These are phyloP conservation scores for Colletotrichum sublineola DNA, from an alignment of 2,329 filamentous ascomycete genomes.

Conservation along the genomic window DNA sequence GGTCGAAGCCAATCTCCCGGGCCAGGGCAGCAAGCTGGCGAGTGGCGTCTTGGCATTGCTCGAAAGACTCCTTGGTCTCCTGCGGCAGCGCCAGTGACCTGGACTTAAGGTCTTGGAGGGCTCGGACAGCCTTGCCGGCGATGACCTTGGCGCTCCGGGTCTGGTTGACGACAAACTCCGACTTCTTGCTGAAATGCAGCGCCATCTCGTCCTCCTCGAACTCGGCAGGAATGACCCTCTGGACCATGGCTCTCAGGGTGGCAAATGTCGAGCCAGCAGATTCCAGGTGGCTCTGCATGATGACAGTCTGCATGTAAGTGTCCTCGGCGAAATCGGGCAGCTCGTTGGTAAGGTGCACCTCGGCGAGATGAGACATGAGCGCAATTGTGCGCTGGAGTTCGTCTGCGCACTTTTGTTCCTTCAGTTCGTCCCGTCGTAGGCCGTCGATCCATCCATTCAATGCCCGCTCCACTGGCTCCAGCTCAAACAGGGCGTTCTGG, in stretches of 20 bases:
- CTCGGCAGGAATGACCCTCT: conserved; percentile 69
- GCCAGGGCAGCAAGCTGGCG: conserved; percentile 76
- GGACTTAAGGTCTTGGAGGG: conserved; percentile 81
- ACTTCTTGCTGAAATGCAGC: conserved; percentile 76
- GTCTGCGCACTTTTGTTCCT: conserved; percentile 83
- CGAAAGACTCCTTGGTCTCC: conserved; percentile 77
- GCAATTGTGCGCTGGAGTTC: conserved; percentile 88
- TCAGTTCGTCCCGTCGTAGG: conserved; percentile 85
- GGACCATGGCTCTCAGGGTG: conserved; percentile 74
- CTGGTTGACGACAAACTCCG: conserved; percentile 79
- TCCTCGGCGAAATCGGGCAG: conserved; percentile 83
- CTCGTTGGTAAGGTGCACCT: conserved; percentile 80
- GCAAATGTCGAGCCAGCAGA: conserved; percentile 78
- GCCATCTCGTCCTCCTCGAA: conserved; percentile 76
- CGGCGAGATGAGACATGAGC: conserved; percentile 86
- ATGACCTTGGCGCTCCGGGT: conserved; percentile 88
- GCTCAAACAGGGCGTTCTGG: conserved; percentile 84
- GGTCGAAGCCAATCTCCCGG: conserved; percentile 74
- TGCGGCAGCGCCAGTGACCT: conserved; percentile 80
- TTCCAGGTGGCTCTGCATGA: conserved; percentile 87
- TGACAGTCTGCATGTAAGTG: conserved; percentile 79
- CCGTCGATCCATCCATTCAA: conserved; percentile 91
- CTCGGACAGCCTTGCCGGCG: conserved; percentile 81
- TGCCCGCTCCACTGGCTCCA: conserved; percentile 91
- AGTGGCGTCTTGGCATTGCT: conserved; percentile 75